A percentile compares a stretch with the other conserved stretches of the same genome.
Evolutionary conservation across 768 basidiomycete species (phyloP).

Genomic region (Epithele typhae): DNA sequence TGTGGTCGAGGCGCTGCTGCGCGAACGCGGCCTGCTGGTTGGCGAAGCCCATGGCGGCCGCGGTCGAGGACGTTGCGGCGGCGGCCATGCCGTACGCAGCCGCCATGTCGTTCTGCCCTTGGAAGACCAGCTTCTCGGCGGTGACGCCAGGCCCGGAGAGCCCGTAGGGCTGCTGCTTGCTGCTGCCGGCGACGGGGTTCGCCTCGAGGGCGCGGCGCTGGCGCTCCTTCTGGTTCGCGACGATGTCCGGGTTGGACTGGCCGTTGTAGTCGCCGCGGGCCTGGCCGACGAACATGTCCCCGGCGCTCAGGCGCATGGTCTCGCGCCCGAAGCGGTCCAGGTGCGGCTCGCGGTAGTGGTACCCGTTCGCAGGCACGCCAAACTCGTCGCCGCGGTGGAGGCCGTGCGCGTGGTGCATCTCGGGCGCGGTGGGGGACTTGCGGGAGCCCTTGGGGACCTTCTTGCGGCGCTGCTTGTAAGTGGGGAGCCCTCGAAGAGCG

Average conservation of each 20-base stretch:
- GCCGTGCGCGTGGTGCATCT: neutral
- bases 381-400: neutral
- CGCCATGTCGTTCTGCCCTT: neutral
- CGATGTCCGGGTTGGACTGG: slow-evolving; percentile 23
- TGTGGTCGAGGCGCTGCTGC: slow-evolving; percentile 4
- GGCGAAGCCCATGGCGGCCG: slow-evolving; percentile 1
- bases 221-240: slow-evolving; percentile 26
- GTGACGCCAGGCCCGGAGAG: slow-evolving; percentile 11
- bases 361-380: neutral
- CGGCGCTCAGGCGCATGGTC: slow-evolving; percentile 43
- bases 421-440: slow-evolving; percentile 21
- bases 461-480: slow-evolving; percentile 87
- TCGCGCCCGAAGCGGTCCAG: slow-evolving; percentile 28
- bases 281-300: slow-evolving; percentile 63
- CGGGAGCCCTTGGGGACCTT: slow-evolving; percentile 46
- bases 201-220: slow-evolving; percentile 27
- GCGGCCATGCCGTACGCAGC: slow-evolving; percentile 1
- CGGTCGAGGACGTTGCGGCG: neutral
- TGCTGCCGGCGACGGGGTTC: neutral
- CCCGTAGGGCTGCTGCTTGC: neutral
- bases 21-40: slow-evolving; percentile 5
- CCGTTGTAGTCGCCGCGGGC: slow-evolving; percentile 49
- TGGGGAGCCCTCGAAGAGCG: slow-evolving; percentile 80
- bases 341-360: slow-evolving; percentile 20
- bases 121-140: neutral